Percentiles rank a stretch among this genome's conserved stretches.
phyloP scores from a whole-genome alignment of 139 green algal genomes.

The Dunaliella primolecta region DNA sequence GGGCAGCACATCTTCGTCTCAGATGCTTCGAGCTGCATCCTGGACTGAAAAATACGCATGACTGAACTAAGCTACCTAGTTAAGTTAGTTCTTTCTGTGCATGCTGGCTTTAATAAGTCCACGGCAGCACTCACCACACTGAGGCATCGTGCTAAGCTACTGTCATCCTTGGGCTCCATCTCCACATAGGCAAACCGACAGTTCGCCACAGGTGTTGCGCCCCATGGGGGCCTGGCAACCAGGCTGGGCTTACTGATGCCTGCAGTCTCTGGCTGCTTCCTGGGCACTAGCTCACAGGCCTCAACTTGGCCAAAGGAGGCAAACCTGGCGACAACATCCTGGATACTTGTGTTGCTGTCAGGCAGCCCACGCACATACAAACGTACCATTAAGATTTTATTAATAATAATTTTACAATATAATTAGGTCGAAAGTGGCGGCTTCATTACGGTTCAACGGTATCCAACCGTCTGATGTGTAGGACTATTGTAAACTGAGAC shows the following conservation, averaged over 20 bases:
- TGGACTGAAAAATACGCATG: no score
- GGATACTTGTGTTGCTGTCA: not conserved
- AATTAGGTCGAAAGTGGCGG: no score
- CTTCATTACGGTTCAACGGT: no score
- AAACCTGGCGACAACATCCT: not conserved
- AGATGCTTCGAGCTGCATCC: no score
- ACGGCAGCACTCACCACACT: constrained; percentile 10
- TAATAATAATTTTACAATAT: no score
- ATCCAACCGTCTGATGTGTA: no score
- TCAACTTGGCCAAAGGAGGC: not conserved
- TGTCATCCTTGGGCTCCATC: constrained; percentile 11
- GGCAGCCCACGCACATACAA: not conserved
- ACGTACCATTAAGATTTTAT: not conserved
- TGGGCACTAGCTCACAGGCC: not conserved
- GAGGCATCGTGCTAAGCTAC: not conserved
- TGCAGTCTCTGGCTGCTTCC: not conserved
- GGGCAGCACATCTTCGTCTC: no score
- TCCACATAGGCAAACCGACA: constrained; percentile 10
- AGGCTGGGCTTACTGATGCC: not conserved
- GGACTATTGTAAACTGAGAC: no score
- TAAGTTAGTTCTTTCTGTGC: no score
- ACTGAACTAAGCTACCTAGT: no score
- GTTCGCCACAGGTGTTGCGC: not conserved
- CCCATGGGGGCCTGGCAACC: not conserved
- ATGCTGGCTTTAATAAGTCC: no score